Base-by-base conservation (phyloP, 441 rosid species). In the Sinapis alba region DNA sequence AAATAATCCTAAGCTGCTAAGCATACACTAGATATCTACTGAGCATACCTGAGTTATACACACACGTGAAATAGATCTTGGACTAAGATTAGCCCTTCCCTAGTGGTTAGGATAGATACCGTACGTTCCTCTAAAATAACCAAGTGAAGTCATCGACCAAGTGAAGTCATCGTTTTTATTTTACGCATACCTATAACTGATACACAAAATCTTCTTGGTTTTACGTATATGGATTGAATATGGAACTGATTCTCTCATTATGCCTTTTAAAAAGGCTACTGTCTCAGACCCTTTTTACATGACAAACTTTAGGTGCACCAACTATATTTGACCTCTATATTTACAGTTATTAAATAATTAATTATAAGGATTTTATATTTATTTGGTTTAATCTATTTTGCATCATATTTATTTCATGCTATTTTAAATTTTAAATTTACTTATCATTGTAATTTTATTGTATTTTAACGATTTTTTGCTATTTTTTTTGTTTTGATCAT, bases 131-230 rank as follows among this genome's bases (percentile, higher is more conserved):
- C 69, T 68, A 68, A 75, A 68, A 61, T 75, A 69, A 62, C 65
- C 58, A 68, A 51, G n/a, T n/a, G n/a, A n/a, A n/a, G n/a, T n/a
- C n/a, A n/a, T n/a, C n/a, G 73, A 62, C 64, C 59, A 62, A 38
- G 69, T 61, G 62, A 57, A 57, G 41, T 18, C 60, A 69, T 69
- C 56, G 65, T 69, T 69, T 62, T 69, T 41, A 53, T 62, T 7
- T 41, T 69, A 62, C 74, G 65, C 70, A 23, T 62, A 76, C 65
- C 71, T 69, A 20, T 59, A 19, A 43, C 66, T 70, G 75, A 70
- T 64, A 3, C 71, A 71, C 76, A 30, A 64, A 64, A 70, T 76
- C 80, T 76, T 76, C 80, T 76, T 70, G 41, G 76, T 63, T 76
- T 70, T 57, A 16, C 50, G 80, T 57, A 76, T 69, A 75, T 24